These are phyloP conservation scores for Maudiozyma turicensis DNA, from an alignment of 805 yeast species.

Conservation along the genomic window DNA sequence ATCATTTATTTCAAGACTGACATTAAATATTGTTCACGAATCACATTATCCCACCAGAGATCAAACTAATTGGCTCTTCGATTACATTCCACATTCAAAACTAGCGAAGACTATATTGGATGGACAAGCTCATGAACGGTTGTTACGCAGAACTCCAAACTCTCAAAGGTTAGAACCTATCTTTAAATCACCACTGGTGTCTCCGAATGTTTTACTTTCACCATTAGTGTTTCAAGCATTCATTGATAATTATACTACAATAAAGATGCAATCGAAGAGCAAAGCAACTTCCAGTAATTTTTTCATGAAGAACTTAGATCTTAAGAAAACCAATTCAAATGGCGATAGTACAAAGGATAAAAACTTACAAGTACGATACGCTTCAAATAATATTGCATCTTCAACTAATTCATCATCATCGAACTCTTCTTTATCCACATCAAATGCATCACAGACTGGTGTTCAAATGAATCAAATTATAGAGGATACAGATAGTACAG, in stretches of 20 bases:
- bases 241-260: conserved; percentile 15
- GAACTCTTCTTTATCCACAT: not conserved
- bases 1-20: conserved; percentile 41
- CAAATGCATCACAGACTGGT: not conserved
- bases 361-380: not conserved
- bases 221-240: conserved; percentile 33
- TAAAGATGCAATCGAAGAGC: conserved; percentile 10
- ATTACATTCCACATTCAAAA: conserved; percentile 37
- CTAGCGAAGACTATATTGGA: conserved; percentile 38
- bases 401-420: not conserved
- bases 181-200: conserved; percentile 24
- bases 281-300: conserved; percentile 10
- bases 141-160: conserved; percentile 28
- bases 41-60: conserved; percentile 68
- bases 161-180: conserved; percentile 22
- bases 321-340: conserved; percentile 4
- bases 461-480: no score
- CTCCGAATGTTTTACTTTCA: conserved; percentile 27
- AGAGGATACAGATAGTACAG: not conserved
- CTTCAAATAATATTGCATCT: not conserved
- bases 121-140: conserved; percentile 35
- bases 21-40: conserved; percentile 44
- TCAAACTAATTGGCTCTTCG: conserved; percentile 49
- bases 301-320: conserved; percentile 3
- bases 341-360: not conserved